Conservation (phyloP, 2,329 filamentous ascomycete species). For the Cytospora schulzeri region DNA sequence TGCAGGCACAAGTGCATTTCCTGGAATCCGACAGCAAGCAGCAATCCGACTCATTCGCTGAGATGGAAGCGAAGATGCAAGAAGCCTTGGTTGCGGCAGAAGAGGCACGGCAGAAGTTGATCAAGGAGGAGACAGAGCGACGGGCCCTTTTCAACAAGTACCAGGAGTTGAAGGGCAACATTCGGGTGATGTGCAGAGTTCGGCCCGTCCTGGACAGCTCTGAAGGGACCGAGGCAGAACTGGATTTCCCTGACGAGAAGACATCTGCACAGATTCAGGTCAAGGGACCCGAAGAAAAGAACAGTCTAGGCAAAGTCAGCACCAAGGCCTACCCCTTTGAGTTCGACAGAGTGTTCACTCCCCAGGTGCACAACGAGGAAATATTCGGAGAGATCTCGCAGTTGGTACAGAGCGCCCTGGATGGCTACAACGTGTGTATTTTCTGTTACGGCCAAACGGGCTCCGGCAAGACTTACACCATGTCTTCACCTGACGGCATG, state of each 20-base stretch:
- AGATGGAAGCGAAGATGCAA: constrained; percentile 77
- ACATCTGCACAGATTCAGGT: constrained; percentile 87
- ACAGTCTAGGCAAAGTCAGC: constrained; percentile 72
- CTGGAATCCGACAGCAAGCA: constrained; percentile 88
- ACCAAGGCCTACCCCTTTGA: constrained; percentile 83
- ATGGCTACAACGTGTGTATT: constrained; percentile 98
- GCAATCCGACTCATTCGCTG: constrained; percentile 82
- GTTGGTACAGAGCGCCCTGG: constrained; percentile 91
- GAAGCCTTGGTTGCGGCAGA: constrained; percentile 73
- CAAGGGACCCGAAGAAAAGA: constrained; percentile 80
- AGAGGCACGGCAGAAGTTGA: constrained; percentile 75
- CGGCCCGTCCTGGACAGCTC: constrained; percentile 66
- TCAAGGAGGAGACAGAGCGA: constrained; percentile 87
- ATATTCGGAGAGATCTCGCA: constrained; percentile 97
- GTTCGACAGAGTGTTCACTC: constrained; percentile 91
- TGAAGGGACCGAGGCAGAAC: constrained; percentile 69
- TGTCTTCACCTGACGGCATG: constrained; percentile 91
- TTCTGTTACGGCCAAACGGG: constrained; percentile 99
- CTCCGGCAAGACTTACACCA: constrained; percentile 94
- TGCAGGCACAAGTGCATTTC: constrained; percentile 83
- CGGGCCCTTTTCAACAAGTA: constrained; percentile 96
- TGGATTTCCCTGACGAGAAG: constrained; percentile 79
- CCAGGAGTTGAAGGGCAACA: constrained; percentile 96
- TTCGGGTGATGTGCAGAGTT: constrained; percentile 96
- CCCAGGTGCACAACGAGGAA: constrained; percentile 74